Base-by-base conservation (phyloP, 768 basidiomycete genomes). In the Leucogyrophana mollusca region DNA sequence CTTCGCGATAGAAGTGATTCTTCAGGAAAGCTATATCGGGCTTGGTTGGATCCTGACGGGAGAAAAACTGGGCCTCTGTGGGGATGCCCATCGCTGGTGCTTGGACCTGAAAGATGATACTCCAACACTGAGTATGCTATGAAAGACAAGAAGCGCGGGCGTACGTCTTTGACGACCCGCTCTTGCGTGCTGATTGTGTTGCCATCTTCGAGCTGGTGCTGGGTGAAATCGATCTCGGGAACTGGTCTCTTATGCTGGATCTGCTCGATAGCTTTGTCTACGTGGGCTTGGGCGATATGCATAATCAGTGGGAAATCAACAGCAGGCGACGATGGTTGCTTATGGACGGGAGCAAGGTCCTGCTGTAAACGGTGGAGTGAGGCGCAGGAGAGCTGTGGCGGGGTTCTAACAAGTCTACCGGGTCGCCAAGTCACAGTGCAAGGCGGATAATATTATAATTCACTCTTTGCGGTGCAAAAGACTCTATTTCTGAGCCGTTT, bases 1-100 rank as follows among this genome's bases (percentile, higher is more conserved):
- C 95, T 66, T 97, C 95, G 27, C 96, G 82, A 68, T 98, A 98
- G 64, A 99, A 97, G 70, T 99, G 96, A 59, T 97, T 98, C 75
- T 98, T 99, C 52, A 99, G 78, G 68, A 93, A 98, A 22, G 90
- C 94, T 55, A 98, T 76, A 66, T 97, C 91, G 9, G 95, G 95
- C 67, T 95, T 97, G 22, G 84, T 78, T 35, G 80, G 84, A 72
- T 97, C 95, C 56, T 82, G 78, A 49, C 58, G 64, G 47, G 88
- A 85, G 71, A 86, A 97, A 79, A 98, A 99, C 65, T 98, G 92
- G 56, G 89, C 90, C 55, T 89, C 82, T 2, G 94, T 94, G 1
- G 96, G 96, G 49, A 86, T 80, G 56, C 73, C 74, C 85, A 95
- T 94, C 40, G 96, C 94, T 20, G 96, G 95, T 20, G 96, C 94